Percentiles rank a stretch among this genome's conserved stretches.
Conservation (phyloP, 1,139 yeast species). For the Diutina sp. region DNA sequence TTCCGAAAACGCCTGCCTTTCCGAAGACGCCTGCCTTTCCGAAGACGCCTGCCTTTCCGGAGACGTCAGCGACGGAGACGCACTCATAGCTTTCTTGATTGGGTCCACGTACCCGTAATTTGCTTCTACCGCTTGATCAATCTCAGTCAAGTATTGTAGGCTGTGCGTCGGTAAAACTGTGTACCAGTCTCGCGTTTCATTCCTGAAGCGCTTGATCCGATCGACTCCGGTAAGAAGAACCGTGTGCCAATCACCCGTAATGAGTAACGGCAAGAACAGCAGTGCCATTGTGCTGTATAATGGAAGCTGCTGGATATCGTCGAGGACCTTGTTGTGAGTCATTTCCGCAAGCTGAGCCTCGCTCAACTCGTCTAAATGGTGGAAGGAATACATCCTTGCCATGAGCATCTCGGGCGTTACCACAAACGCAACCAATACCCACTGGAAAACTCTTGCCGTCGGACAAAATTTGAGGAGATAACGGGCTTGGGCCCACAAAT, state of each 20-base stretch:
- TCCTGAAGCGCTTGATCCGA: not conserved
- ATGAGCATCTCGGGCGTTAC: not conserved
- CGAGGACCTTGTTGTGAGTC: not conserved
- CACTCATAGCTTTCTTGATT: not conserved
- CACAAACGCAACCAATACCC: not conserved
- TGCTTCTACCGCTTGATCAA: not conserved
- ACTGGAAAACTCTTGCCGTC: not conserved
- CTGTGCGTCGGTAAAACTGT: not conserved
- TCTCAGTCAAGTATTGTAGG: not conserved
- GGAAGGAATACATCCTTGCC: not conserved
- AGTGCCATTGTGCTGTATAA: not conserved
- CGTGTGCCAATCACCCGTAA: not conserved
- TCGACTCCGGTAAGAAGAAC: not conserved
- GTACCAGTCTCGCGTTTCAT: not conserved
- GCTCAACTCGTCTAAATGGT: not conserved
- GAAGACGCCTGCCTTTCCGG: no score
- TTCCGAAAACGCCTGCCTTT: no score
- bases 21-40: no score
- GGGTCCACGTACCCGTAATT: no score
- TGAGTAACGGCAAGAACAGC: not conserved
- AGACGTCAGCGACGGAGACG: not conserved
- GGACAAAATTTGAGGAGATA: not conserved
- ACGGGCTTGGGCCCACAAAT: not conserved
- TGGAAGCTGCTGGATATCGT: not conserved
- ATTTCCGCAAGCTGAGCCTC: not conserved